Evolutionary conservation across 2,329 filamentous ascomycete species (phyloP).

Genomic region (Gliomastix tumulicola): DNA sequence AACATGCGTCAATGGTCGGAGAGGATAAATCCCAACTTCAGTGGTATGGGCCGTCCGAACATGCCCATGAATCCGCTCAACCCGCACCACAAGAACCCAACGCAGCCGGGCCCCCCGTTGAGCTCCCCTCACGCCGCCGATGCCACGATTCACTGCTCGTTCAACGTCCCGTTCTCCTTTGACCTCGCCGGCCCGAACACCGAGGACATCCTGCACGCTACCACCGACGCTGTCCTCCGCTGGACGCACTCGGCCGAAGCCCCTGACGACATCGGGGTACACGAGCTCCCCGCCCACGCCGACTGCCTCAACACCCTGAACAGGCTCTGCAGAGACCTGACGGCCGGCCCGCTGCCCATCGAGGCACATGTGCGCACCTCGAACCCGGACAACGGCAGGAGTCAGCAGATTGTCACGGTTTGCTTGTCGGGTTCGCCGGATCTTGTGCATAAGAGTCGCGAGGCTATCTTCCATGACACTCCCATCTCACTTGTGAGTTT

Average conservation of each 20-base stretch:
- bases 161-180: slow-evolving; percentile 94
- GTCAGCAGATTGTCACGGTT: slow-evolving; percentile 73
- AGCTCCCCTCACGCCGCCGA: slow-evolving; percentile 67
- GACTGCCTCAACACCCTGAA: slow-evolving; percentile 77
- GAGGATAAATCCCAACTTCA: slow-evolving; percentile 62
- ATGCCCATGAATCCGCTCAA: slow-evolving; percentile 49
- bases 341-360: slow-evolving; percentile 61
- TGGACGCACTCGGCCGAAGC: slow-evolving; percentile 92
- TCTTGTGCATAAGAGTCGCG: slow-evolving; percentile 80
- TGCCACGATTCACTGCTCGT: slow-evolving; percentile 81
- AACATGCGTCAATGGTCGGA: slow-evolving; percentile 68
- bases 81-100: slow-evolving; percentile 49
- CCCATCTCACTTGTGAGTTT: slow-evolving; percentile 81
- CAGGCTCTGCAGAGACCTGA: slow-evolving; percentile 75
- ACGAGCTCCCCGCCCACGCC: slow-evolving; percentile 87
- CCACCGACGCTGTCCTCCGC: slow-evolving; percentile 74
- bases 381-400: slow-evolving; percentile 64
- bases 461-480: slow-evolving; percentile 84
- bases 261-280: slow-evolving; percentile 74
- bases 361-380: slow-evolving; percentile 81
- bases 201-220: slow-evolving; percentile 92
- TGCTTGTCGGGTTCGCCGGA: slow-evolving; percentile 85
- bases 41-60: slow-evolving; percentile 54
- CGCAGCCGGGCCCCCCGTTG: slow-evolving; percentile 46
- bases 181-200: slow-evolving; percentile 87